Conservation (phyloP, 1,139 yeast genomes). For the Nakaseomyces delphensis region DNA sequence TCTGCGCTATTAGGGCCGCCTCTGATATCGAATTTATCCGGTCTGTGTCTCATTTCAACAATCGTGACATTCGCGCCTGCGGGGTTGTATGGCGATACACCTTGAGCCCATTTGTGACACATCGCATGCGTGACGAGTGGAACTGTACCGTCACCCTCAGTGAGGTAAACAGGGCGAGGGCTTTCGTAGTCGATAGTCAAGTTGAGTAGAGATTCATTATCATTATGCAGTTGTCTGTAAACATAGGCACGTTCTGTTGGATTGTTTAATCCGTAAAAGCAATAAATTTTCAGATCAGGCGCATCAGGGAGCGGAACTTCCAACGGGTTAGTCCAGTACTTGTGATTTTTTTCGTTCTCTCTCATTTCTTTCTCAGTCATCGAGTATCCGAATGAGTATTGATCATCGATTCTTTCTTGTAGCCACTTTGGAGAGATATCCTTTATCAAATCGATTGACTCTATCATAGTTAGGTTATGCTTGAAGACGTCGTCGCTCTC, state of each 20-base stretch:
- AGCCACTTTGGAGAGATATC: slow-evolving; percentile 73
- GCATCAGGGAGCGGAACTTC: slow-evolving; percentile 90
- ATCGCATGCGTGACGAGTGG: slow-evolving; percentile 73
- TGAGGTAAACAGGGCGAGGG: slow-evolving; percentile 58
- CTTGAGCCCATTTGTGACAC: slow-evolving; percentile 80
- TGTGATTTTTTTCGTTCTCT: slow-evolving; percentile 56
- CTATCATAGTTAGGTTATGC: slow-evolving; percentile 54
- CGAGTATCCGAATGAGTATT: slow-evolving; percentile 76
- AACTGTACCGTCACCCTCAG: slow-evolving; percentile 96
- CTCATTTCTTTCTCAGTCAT: slow-evolving; percentile 47
- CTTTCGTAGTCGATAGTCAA: slow-evolving; percentile 55
- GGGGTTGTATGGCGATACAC: slow-evolving; percentile 69
- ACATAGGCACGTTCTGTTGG: slow-evolving; percentile 91
- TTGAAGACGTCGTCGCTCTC: slow-evolving; percentile 35
- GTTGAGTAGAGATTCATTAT: slow-evolving; percentile 41
- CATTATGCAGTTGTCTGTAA: slow-evolving; percentile 55
- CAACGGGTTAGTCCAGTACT: slow-evolving; percentile 87
- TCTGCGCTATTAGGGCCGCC: slow-evolving; percentile 98
- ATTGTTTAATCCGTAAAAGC: slow-evolving; percentile 92
- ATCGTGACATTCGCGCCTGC: slow-evolving; percentile 61
- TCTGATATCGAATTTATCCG: slow-evolving; percentile 84
- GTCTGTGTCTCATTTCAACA: slow-evolving; percentile 89
- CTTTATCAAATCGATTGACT: slow-evolving; percentile 56
- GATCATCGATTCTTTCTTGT: slow-evolving; percentile 48
- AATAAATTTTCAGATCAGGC: slow-evolving; percentile 80